These are phyloP conservation scores for Exophiala bonariae DNA, from an alignment of 2,329 filamentous ascomycete genomes.

Conservation along the genomic window DNA sequence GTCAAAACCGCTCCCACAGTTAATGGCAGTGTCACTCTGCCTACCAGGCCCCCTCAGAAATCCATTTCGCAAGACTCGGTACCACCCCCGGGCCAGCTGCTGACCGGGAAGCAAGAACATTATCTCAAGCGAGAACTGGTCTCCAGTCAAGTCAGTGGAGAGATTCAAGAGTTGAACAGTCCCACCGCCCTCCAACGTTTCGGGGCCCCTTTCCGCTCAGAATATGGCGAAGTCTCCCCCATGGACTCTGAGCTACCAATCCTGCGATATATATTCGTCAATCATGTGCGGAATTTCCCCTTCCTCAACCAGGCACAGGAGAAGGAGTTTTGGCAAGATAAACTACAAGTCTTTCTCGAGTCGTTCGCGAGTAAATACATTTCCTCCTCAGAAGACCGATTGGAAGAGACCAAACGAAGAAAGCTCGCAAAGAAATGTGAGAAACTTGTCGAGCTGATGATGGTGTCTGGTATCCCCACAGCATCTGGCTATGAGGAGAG, in stretches of 20 bases:
- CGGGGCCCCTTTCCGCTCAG: conserved; percentile 90
- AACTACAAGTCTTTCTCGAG: conserved; percentile 92
- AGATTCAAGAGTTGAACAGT: conserved; percentile 90
- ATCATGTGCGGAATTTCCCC: conserved; percentile 96
- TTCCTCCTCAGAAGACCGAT: conserved; percentile 89
- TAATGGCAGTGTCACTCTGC: conserved; percentile 15
- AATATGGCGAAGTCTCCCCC: conserved; percentile 87
- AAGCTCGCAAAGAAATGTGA: conserved; percentile 91
- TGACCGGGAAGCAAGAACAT: conserved; percentile 98
- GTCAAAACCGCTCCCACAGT: not conserved
- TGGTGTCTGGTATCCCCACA: conserved; percentile 95
- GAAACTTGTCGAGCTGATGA: conserved; percentile 98
- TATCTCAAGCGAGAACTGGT: conserved; percentile 97
- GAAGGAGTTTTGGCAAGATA: conserved; percentile 99
- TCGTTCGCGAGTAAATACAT: conserved; percentile 97
- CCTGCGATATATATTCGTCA: conserved; percentile 93
- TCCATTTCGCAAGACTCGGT: conserved; percentile 10
- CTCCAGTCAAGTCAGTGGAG: conserved; percentile 81
- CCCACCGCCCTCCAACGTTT: conserved; percentile 93
- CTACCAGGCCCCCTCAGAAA: conserved; percentile 10
- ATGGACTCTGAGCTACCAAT: conserved; percentile 93
- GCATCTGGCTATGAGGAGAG: conserved; percentile 97
- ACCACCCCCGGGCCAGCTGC: conserved; percentile 57
- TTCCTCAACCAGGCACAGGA: conserved; percentile 95
- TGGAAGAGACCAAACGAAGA: conserved; percentile 92